Conservation (phyloP, 192 early-diverging fungal species). For the Backusella circina region DNA sequence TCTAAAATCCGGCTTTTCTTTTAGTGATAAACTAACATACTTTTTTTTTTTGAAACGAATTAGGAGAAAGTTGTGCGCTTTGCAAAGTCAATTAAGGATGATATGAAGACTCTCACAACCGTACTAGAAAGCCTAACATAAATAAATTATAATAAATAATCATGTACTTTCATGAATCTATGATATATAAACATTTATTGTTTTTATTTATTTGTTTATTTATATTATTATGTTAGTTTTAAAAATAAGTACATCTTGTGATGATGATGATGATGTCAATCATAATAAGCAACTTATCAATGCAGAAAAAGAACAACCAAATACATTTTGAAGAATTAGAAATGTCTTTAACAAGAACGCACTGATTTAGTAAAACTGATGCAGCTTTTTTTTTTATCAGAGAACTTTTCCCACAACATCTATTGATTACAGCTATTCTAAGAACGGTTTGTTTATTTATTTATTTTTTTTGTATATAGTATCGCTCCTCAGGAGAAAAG, state of each 20-base stretch:
- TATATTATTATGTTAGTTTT: no score
- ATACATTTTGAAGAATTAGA: background rate
- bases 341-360: background rate
- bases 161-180: background rate
- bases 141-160: background rate
- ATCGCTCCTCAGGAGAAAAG: background rate
- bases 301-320: background rate
- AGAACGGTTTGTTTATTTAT: background rate
- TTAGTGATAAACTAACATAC: background rate
- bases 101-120: constrained; percentile 69
- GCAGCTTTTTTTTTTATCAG: background rate
- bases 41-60: constrained; percentile 16
- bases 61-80: constrained; percentile 82
- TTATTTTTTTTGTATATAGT: background rate
- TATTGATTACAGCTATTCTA: no score
- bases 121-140: constrained; percentile 58
- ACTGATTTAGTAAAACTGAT: background rate
- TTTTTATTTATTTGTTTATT: background rate
- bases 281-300: no score
- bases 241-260: no score
- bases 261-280: no score
- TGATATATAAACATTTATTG: background rate
- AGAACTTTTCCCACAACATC: background rate
- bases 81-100: constrained; percentile 72
- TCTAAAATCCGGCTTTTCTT: background rate